Percentiles rank a stretch among this genome's conserved stretches.
phyloP scores from a whole-genome alignment of 306 rosid genomes.

The Nissolia schottii region DNA sequence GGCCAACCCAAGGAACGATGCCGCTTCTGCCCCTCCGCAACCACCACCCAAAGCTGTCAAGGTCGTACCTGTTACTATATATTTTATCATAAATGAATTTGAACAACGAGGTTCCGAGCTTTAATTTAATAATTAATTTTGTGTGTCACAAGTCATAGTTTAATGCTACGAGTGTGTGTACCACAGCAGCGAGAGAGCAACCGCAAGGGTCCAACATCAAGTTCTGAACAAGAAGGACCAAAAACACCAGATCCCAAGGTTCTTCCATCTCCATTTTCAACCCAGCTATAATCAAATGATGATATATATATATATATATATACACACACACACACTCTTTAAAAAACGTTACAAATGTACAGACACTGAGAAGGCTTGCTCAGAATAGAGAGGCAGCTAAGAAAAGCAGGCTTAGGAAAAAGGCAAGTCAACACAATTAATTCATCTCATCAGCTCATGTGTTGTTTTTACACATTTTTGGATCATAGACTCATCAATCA shows the following conservation, averaged over 20 bases:
- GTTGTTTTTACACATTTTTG: slow-evolving; percentile 21
- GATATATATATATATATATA: neutral
- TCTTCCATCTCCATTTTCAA: neutral
- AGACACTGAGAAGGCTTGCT: slow-evolving; percentile 95
- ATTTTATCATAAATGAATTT: neutral
- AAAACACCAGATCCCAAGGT: slow-evolving; percentile 97
- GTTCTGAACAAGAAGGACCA: slow-evolving; percentile 95
- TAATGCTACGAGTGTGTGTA: neutral
- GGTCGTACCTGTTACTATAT: slow-evolving; percentile 35
- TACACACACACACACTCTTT: too few species aligned
- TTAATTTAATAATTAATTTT: neutral
- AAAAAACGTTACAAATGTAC: slow-evolving; percentile 14
- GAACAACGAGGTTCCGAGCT: slow-evolving; percentile 22
- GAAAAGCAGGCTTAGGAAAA: slow-evolving; percentile 97
- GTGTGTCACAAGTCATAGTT: neutral
- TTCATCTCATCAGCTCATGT: neutral
- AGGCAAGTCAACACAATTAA: slow-evolving; percentile 39
- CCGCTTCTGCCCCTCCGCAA: slow-evolving; percentile 41
- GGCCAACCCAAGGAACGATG: slow-evolving; percentile 49
- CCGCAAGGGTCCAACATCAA: slow-evolving; percentile 83
- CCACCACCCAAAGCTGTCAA: slow-evolving; percentile 54
- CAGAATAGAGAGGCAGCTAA: slow-evolving; percentile 99
- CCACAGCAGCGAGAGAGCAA: slow-evolving; percentile 56
- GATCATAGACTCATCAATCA: slow-evolving; percentile 19
- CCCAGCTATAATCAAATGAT: neutral